Conservation (phyloP, 2,329 filamentous ascomycete species). For the Pseudocercospora fijiensis region DNA sequence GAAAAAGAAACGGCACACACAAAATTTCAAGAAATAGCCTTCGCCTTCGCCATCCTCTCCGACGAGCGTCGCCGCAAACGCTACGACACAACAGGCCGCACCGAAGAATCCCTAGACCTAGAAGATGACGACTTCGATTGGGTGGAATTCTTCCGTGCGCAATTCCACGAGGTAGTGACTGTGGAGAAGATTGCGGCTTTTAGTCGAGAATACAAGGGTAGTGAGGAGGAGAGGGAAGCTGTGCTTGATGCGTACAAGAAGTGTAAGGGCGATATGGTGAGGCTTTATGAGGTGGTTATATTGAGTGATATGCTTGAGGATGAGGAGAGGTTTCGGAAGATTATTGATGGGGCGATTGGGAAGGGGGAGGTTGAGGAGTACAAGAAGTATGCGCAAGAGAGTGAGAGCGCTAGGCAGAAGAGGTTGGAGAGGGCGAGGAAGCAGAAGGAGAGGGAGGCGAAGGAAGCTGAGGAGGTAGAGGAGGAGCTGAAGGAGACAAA, state of each 20-base stretch:
- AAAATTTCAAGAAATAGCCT: conserved; percentile 85
- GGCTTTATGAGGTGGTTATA: conserved; percentile 80
- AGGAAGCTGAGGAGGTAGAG: conserved; percentile 67
- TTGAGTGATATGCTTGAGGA: conserved; percentile 80
- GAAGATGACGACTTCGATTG: conserved; percentile 74
- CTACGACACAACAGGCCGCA: conserved; percentile 89
- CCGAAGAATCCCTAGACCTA: conserved; percentile 69
- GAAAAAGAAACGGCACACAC: conserved; percentile 71
- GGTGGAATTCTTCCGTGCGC: conserved; percentile 82
- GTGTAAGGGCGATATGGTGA: conserved; percentile 70
- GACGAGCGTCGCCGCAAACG: conserved; percentile 75
- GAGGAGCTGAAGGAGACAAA: conserved; percentile 68
- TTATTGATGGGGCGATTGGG: conserved; percentile 79
- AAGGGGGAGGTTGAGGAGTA: conserved; percentile 66
- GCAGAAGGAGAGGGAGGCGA: conserved; percentile 65
- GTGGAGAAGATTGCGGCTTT: conserved; percentile 73
- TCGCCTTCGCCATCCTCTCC: conserved; percentile 90
- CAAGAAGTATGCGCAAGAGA: conserved; percentile 70
- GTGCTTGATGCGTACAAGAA: conserved; percentile 73
- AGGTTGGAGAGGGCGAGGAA: conserved; percentile 60
- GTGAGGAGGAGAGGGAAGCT: conserved; percentile 79
- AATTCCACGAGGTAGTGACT: conserved; percentile 75
- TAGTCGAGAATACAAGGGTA: conserved; percentile 74
- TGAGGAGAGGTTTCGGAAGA: conserved; percentile 76
- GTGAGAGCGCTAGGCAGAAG: conserved; percentile 43